A percentile compares a stretch with the other conserved stretches of the same genome.
phyloP scores from a whole-genome alignment of 1,284 basidiomycete genomes.

The Rhodotorula sp. region DNA sequence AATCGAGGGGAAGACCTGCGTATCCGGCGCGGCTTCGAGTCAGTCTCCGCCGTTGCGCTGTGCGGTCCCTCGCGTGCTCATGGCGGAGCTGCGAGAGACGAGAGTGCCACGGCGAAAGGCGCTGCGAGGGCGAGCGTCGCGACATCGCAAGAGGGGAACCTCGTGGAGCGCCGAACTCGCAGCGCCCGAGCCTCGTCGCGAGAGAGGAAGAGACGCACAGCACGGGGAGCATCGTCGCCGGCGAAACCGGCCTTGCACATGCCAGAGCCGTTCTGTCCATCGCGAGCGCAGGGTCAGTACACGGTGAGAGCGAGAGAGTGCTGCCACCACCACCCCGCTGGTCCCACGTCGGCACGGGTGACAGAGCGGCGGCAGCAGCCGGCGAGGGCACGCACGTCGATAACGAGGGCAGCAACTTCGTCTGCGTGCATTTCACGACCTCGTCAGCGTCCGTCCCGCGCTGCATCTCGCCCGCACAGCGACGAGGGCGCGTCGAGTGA shows the following conservation, averaged over 20 bases:
- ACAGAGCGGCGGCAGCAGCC: neutral
- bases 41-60: neutral
- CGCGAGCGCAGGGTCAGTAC: conserved; percentile 48
- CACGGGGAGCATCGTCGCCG: conserved; percentile 73
- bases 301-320: neutral
- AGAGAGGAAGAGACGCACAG: conserved; percentile 51
- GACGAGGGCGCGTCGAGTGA: conserved; percentile 1
- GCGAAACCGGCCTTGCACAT: conserved; percentile 90
- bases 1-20: conserved; percentile 62
- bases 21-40: neutral
- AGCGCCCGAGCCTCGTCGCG: neutral
- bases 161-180: neutral
- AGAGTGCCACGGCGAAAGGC: neutral
- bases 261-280: conserved; percentile 51
- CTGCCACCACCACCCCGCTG: too few species aligned
- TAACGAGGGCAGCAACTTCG: conserved; percentile 48
- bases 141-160: too few species aligned
- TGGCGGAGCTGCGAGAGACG: too few species aligned
- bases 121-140: too few species aligned
- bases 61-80: too few species aligned
- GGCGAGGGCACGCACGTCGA: conserved; percentile 40
- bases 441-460: neutral
- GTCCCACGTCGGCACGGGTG: neutral
- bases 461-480: too few species aligned
- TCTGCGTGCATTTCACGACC: conserved; percentile 19